phyloP scores from a whole-genome alignment of 352 stramenopile species.

The Phytophthora idaei region DNA sequence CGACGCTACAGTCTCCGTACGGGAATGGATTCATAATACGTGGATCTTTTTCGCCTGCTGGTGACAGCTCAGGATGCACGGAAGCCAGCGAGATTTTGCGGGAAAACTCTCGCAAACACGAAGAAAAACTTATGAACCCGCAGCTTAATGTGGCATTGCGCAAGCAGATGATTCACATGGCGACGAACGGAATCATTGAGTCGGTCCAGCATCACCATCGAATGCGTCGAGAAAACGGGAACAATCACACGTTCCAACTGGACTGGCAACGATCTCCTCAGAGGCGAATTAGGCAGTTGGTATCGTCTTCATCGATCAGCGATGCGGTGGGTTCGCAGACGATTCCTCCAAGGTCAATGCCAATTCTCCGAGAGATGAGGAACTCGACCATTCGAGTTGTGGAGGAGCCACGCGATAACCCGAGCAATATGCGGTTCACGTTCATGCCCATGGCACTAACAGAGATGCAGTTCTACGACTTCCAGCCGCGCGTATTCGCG shows the following conservation, averaged over 20 bases:
- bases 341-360: constrained; percentile 38
- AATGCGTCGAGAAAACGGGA: constrained; percentile 64
- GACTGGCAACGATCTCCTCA: constrained; percentile 81
- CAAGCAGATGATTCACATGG: constrained; percentile 90
- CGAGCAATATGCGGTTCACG: constrained; percentile 50
- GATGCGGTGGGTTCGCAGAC: constrained; percentile 35
- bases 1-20: constrained; percentile 16
- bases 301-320: constrained; percentile 51
- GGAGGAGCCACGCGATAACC: constrained; percentile 51
- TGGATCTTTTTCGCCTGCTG: constrained; percentile 26
- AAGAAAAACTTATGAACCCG: constrained; percentile 68
- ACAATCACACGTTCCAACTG: constrained; percentile 83
- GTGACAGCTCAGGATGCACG: constrained; percentile 21
- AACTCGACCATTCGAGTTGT: constrained; percentile 74
- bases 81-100: constrained; percentile 17
- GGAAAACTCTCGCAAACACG: constrained; percentile 32
- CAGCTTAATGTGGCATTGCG: constrained; percentile 87
- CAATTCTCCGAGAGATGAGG: constrained; percentile 37
- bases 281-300: constrained; percentile 48
- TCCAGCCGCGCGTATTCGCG: constrained; percentile 82
- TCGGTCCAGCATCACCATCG: constrained; percentile 84
- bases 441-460: constrained; percentile 76
- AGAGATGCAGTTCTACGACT: constrained; percentile 91
- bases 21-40: constrained; percentile 12
- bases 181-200: constrained; percentile 88